Conservation (phyloP, 495 filamentous ascomycete species). For the Talaromyces thailandensis region DNA sequence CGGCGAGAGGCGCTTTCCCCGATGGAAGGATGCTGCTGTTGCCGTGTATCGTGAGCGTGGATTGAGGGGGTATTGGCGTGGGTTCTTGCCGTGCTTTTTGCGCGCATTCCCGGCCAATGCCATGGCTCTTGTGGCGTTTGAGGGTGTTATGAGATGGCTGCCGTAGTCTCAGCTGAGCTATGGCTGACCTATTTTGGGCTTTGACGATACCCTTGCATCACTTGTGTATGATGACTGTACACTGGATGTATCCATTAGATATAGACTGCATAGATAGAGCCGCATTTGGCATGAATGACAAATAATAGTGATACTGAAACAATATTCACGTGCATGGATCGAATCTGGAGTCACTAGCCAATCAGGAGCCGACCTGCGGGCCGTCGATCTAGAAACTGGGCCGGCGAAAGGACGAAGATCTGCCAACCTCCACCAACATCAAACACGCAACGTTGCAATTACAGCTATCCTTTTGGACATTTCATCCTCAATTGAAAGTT, state of each 20-base stretch:
- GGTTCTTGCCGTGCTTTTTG: conserved; percentile 87
- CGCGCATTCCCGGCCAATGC: conserved; percentile 96
- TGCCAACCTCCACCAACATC: not conserved
- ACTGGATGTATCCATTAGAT: not conserved
- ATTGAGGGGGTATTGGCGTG: conserved; percentile 77
- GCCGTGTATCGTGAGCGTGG: conserved; percentile 70
- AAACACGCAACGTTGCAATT: conserved; percentile 1
- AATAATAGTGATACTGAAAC: not conserved
- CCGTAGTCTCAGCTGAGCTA: conserved; percentile 23
- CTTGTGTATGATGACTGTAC: not conserved
- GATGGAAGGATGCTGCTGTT: conserved; percentile 73
- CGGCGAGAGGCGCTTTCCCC: conserved; percentile 56
- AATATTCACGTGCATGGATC: not conserved
- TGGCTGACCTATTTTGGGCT: not conserved
- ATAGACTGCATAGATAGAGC: not conserved
- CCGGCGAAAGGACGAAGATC: not conserved
- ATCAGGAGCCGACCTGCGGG: not conserved
- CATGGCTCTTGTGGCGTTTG: conserved; percentile 86
- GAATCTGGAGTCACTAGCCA: not conserved
- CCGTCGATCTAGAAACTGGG: not conserved
- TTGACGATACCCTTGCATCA: not conserved
- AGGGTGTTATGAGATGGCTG: conserved; percentile 78
- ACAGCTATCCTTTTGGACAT: not conserved
- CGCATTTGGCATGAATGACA: not conserved
- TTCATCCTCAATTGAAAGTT: not conserved